These are phyloP conservation scores for Candida taoyuanica DNA, from an alignment of 805 yeast species.

Conservation along the genomic window DNA sequence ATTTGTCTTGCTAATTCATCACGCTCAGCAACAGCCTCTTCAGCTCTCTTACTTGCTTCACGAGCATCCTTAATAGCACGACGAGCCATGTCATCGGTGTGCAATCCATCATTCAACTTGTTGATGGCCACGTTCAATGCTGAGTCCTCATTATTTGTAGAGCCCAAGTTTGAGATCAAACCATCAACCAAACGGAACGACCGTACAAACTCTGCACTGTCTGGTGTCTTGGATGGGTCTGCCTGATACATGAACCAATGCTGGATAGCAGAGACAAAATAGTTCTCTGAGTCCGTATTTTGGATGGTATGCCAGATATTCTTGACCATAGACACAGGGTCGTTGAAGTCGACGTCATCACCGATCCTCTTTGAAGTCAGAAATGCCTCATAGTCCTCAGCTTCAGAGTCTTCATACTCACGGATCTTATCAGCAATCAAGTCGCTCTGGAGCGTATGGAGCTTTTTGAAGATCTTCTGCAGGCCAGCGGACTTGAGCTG, in stretches of 20 bases:
- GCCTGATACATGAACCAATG: constrained; percentile 43
- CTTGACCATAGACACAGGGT: constrained; percentile 63
- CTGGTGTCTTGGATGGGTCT: constrained; percentile 38
- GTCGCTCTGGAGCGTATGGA: constrained; percentile 52
- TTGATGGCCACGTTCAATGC: constrained; percentile 76
- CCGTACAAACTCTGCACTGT: constrained; percentile 41
- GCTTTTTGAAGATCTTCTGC: constrained; percentile 43
- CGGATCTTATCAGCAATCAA: constrained; percentile 59
- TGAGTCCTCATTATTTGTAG: constrained; percentile 46
- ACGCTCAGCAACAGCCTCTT: constrained; percentile 53
- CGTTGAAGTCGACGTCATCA: constrained; percentile 40
- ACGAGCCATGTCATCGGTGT: constrained; percentile 82
- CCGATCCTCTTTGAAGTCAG: constrained; percentile 31
- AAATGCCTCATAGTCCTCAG: constrained; percentile 49
- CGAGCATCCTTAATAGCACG: constrained; percentile 59
- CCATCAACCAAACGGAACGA: constrained; percentile 63
- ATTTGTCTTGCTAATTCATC: constrained; percentile 62
- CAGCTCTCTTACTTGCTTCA: constrained; percentile 47
- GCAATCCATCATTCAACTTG: constrained; percentile 61
- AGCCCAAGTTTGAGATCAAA: constrained; percentile 54
- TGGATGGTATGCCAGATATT: constrained; percentile 60
- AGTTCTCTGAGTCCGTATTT: constrained; percentile 45
- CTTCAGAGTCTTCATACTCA: constrained; percentile 53
- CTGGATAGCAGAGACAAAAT: constrained; percentile 47
- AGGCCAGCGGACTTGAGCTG: constrained; percentile 57